Evolutionary conservation across 1,284 basidiomycete species (phyloP), one percentile per base, ranked within the genome.

Genomic region (Cutaneotrichosporon arboriforme): DNA sequence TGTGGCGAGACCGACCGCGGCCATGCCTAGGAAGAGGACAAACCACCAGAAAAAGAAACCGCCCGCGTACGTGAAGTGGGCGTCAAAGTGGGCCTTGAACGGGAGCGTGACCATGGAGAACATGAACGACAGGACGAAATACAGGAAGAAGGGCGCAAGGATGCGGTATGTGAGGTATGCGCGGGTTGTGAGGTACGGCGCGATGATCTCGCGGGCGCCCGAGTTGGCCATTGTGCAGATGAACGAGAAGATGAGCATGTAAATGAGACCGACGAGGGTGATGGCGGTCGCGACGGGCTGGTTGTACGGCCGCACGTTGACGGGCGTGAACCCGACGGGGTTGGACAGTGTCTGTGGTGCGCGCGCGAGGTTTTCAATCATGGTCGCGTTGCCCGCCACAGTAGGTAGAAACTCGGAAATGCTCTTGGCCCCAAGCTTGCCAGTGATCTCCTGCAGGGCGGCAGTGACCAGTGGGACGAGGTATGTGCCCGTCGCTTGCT

Each of bases 1-100:
- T 5, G 87, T 72, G 0, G 83, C 81, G 15, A 86, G 70, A 2
- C 85, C 66, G 4, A 73, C 54, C 1, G 57, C 17, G 10, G 58
- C 58, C 70, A 69, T 72, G 39, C 66, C 65, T 33, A 81, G 59
- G 79, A 79, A 87, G 52, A 82, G 81, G 57, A 85, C 72, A 80
- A 86, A 84, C 83, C 85, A 88, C 75, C 85, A 87, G 20, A 87
- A 74, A 57, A 88, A 74, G 70, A 88, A 87, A 0, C 86, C 87
- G 0, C 72, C 77, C 23, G 73, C 68, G 40, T 75, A 68, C 0
- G 72, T 74, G 62, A 66, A 78, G 49, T 75, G 10, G 0, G 70
- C 71, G 36, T 49, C 66, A 46, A 71, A 70, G 54, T 69, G 55
- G 49, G 79, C 78, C 81, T 87, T 39, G 75, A 88, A 88, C 1